Percentiles rank a stretch among this genome's conserved stretches.
phyloP scores from a whole-genome alignment of 2,329 filamentous ascomycete genomes.

The Arachnomyces sp. region DNA sequence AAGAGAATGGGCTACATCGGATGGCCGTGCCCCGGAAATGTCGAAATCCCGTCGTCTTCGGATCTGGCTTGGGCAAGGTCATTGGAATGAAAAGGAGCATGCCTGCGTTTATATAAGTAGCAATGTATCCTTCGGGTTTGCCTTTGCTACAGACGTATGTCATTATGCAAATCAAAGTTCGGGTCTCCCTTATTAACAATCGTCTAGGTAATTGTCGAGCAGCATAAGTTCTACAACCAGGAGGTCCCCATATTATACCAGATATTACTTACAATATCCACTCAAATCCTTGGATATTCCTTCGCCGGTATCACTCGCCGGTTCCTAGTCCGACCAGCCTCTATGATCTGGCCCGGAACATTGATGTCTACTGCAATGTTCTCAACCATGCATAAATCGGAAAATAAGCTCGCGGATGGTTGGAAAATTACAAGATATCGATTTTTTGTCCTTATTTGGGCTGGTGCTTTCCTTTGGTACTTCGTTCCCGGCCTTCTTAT shows the following conservation, averaged over 20 bases:
- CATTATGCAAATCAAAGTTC: too few species aligned
- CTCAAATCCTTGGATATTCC: constrained; percentile 77
- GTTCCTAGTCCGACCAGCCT: constrained; percentile 73
- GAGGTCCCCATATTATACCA: constrained; percentile 69
- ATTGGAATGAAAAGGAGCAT: constrained; percentile 84
- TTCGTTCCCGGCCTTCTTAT: constrained; percentile 76
- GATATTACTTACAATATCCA: constrained; percentile 72
- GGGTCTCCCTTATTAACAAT: too few species aligned
- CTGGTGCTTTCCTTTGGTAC: constrained; percentile 67
- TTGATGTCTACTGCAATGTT: constrained; percentile 88
- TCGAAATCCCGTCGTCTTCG: constrained; percentile 41
- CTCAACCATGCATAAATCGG: constrained; percentile 71
- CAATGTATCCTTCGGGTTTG: constrained; percentile 83
- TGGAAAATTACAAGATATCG: constrained; percentile 77
- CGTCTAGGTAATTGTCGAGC: constrained; percentile 66
- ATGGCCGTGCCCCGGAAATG: constrained; percentile 14
- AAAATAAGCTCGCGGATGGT: constrained; percentile 71
- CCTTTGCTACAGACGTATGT: constrained; percentile 70
- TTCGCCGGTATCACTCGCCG: constrained; percentile 74
- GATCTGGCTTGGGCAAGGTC: constrained; percentile 69
- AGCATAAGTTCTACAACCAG: constrained; percentile 82
- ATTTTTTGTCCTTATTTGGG: constrained; percentile 71
- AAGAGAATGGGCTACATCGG: constrained; percentile 20
- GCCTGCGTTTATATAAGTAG: constrained; percentile 83
- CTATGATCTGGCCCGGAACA: constrained; percentile 88